Evolutionary conservation across 805 yeast genomes (phyloP).

Genomic region (Metschnikowia corniflorae): DNA sequence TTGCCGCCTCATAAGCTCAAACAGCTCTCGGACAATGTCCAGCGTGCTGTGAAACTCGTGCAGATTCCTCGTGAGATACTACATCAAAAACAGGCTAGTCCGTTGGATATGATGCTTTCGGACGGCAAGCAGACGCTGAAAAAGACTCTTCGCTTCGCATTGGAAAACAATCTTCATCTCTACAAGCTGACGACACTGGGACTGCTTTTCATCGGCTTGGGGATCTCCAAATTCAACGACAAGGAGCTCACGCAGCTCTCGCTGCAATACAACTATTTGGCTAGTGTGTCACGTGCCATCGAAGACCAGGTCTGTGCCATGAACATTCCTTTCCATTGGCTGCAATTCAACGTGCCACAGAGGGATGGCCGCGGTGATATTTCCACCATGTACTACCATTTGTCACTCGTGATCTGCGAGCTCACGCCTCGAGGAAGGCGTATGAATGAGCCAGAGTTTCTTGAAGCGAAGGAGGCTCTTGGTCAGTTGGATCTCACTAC

Average conservation of each 20-base stretch:
- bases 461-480: not conserved
- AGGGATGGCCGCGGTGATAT: not conserved
- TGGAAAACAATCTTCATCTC: slow-evolving; percentile 3
- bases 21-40: slow-evolving; percentile 1
- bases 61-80: slow-evolving; percentile 4
- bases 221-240: slow-evolving; percentile 6
- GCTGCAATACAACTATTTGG: slow-evolving; percentile 10
- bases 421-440: slow-evolving; percentile 6
- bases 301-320: slow-evolving; percentile 11
- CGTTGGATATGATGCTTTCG: slow-evolving; percentile 7
- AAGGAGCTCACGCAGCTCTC: not conserved
- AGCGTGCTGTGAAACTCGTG: slow-evolving; percentile 5
- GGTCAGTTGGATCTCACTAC: slow-evolving; percentile 1
- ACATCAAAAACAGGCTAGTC: not conserved
- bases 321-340: slow-evolving; percentile 7
- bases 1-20: slow-evolving; percentile 1
- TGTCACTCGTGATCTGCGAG: slow-evolving; percentile 16
- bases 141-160: not conserved
- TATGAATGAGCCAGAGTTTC: slow-evolving; percentile 5
- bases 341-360: slow-evolving; percentile 7
- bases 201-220: slow-evolving; percentile 15
- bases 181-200: slow-evolving; percentile 9
- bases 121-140: not conserved
- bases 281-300: slow-evolving; percentile 9
- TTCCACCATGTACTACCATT: slow-evolving; percentile 11